Evolutionary conservation across 2,329 filamentous ascomycete genomes (phyloP), one percentile per base, ranked within the genome.

Genomic region (Truncatella angustata): DNA sequence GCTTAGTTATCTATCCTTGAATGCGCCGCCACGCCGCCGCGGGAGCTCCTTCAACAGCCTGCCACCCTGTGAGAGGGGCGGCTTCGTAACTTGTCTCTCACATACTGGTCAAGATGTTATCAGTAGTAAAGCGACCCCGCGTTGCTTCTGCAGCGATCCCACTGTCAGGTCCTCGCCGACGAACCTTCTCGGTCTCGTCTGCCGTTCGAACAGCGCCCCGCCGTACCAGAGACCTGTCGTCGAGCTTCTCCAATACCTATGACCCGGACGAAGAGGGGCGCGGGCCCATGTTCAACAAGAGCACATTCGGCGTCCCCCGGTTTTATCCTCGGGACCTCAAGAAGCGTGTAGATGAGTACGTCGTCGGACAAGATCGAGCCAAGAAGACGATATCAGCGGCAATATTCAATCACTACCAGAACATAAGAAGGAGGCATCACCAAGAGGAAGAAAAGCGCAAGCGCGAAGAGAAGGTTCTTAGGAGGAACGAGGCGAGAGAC

Each of bases 341-440:
- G 76, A 85, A 90, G 64, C 88, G 94, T 63, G 84, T 97, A 28
- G 94, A 99, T 67, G 89, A 94, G 66, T 99, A 95, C 67, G 93
- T 99, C 1, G 93, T 99, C 4, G 94, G 93, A 36, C 94, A 99
- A 70, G 91, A 97, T 59, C 85, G 91, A 54, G 91, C 94, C 14
- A 94, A 99, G 78, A 95, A 96, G 70, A 90, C 92, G 12, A 85
- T 97, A 57, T 94, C 91, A 58, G 87, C 93, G 3, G 91, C 93
- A 5, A 89, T 99, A 24, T 97, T 96, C 74, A 97, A 97, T 66
- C 94, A 99, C 68, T 97, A 97, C 66, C 91, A 97, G 70, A 84
- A 90, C 43, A 82, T 96, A 54, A 86, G 92, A 21, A 81, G 91
- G 63, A 79, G 91, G 45, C 84, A 87, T 54, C 84, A 94, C 58